phyloP scores from a whole-genome alignment of 345 rosid genomes.

The Acer negundo region DNA sequence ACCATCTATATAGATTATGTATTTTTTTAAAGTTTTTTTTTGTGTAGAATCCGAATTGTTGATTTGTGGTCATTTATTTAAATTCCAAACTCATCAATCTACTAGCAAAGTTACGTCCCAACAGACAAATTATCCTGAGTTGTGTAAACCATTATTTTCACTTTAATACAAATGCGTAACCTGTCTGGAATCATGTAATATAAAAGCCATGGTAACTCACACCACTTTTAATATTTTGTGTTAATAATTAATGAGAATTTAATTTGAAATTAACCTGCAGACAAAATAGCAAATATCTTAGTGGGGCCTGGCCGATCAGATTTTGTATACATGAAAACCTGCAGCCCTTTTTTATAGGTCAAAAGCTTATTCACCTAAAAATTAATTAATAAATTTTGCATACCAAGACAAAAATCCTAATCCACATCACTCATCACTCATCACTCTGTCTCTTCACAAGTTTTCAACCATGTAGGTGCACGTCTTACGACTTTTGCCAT shows the following conservation, averaged over 20 bases:
- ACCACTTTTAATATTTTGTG: neutral
- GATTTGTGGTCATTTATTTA: too few species aligned
- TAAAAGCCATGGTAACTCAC: neutral
- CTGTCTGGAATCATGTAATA: neutral
- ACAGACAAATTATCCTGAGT: neutral
- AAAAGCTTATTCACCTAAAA: constrained; percentile 36
- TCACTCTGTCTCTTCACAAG: neutral
- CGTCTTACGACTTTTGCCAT: constrained; percentile 21
- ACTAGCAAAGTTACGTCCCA: too few species aligned
- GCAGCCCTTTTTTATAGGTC: constrained; percentile 7
- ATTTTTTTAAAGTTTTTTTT: too few species aligned
- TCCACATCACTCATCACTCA: constrained; percentile 18
- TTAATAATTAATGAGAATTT: neutral
- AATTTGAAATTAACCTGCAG: constrained; percentile 27
- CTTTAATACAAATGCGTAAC: neutral
- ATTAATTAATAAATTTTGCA: constrained; percentile 10
- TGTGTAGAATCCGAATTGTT: too few species aligned
- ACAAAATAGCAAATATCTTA: constrained; percentile 13
- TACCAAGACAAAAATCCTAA: constrained; percentile 24
- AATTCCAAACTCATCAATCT: too few species aligned
- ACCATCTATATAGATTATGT: too few species aligned
- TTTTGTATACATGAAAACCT: constrained; percentile 7
- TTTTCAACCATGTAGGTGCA: constrained; percentile 34
- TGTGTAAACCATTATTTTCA: neutral
- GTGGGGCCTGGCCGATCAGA: constrained; percentile 29